These are phyloP conservation scores for Rubroshorea leprosula DNA, from an alignment of 345 rosid genomes.

Conservation along the genomic window DNA sequence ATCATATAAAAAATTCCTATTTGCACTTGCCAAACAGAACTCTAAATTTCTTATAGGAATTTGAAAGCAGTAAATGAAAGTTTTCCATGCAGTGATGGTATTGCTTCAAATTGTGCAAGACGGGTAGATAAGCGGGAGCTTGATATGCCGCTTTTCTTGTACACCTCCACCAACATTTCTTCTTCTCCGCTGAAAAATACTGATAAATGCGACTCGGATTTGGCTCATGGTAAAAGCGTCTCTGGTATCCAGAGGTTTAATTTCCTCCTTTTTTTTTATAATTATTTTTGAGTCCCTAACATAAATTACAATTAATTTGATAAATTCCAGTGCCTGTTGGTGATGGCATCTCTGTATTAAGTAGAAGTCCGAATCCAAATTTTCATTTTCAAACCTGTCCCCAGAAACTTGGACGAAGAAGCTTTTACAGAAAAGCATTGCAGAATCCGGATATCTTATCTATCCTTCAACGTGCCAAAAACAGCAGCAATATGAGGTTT, in stretches of 20 bases:
- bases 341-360: constrained; percentile 26
- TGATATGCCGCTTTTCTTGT: constrained; percentile 35
- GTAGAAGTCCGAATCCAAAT: constrained; percentile 29
- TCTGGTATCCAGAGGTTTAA: background rate
- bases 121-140: constrained; percentile 10
- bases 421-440: constrained; percentile 11
- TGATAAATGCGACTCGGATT: background rate
- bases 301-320: background rate
- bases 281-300: background rate
- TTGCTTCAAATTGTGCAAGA: constrained; percentile 8
- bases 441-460: constrained; percentile 20
- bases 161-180: constrained; percentile 22
- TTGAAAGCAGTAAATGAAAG: background rate
- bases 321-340: constrained; percentile 23
- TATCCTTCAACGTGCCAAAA: constrained; percentile 31
- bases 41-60: background rate
- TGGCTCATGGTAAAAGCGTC: constrained; percentile 16
- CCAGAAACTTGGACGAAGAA: constrained; percentile 19
- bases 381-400: constrained; percentile 51
- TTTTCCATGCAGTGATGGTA: constrained; percentile 26
- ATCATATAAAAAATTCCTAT: background rate
- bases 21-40: background rate
- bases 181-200: constrained; percentile 2
- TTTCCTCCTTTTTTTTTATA: background rate
- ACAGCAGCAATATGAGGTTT: background rate